Base-by-base conservation (phyloP, 2,329 filamentous ascomycete genomes). In the Aspergillus ochraceus region DNA sequence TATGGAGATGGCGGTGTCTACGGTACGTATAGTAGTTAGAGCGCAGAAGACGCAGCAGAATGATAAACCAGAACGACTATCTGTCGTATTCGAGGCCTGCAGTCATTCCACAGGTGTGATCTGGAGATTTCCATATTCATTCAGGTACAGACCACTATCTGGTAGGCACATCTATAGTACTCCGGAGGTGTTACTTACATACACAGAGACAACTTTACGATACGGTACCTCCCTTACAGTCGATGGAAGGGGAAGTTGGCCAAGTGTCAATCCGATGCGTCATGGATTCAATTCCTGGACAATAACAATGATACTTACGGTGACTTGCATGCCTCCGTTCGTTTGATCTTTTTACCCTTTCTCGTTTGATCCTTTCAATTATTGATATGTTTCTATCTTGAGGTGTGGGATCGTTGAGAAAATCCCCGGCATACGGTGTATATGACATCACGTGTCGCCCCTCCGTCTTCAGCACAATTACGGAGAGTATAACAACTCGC, bases 231-330 rank as follows among this genome's bases (percentile, higher is more conserved):
- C 12, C 39, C 39, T 14, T 42, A 42, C n/a, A 3, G 17, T 59
- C n/a, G 55, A 58, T 59, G 51, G 52, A 63, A 57, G 49, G 54
- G 59, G 61, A 57, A 63, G 59, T 61, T 63, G 59, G 59, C 61
- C 61, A 61, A 60, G 61, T 63, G 59, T 59, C 61, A 59, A 57
- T 53, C 55, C 55, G 52, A 32, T 42, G 12, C 39, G 14, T 42
- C n/a, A 14, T 14, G 12, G n/a, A 42, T 12, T 22, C 22, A 22
- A 22, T 22, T 2, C 36, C 36, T 42, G 36, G 36, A 12, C 36
- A 22, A 24, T 4, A 24, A 24, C 6, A 24, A 24, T 6, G 24
- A 24, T 24, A 45, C 12, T 45, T 19, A 17, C 39, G 19, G 39
- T 45, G 39, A 26, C 17, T 26, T 52, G 49, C 20, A 52, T 52